phyloP scores from a whole-genome alignment of 192 early-diverging fungal genomes.

The Pilaira anomala region DNA sequence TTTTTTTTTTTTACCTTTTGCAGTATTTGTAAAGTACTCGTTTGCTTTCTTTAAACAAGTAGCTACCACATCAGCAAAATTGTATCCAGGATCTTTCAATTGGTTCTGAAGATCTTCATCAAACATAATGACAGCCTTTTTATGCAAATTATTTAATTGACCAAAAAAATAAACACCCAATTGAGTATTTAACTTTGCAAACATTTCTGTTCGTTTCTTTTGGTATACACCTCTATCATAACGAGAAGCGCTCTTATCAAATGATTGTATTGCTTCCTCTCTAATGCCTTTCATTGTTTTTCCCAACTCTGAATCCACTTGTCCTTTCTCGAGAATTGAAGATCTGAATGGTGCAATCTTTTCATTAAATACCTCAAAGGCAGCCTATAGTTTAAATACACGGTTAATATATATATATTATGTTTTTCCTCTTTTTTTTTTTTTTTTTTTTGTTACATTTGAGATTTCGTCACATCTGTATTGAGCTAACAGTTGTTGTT shows the following conservation, averaged over 20 bases:
- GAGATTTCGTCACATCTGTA: conserved; percentile 98
- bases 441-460: conserved; percentile 43
- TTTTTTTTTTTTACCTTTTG: conserved; percentile 26
- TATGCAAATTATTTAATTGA: conserved; percentile 86
- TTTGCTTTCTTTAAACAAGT: conserved; percentile 41
- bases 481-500: conserved; percentile 96
- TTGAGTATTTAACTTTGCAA: conserved; percentile 70
- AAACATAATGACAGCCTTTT: conserved; percentile 69
- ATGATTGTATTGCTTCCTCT: conserved; percentile 57
- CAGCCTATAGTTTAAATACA: conserved; percentile 35
- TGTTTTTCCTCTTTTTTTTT: too few species aligned
- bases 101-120: conserved; percentile 33
- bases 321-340: conserved; percentile 69
- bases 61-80: conserved; percentile 65
- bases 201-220: conserved; percentile 80
- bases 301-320: conserved; percentile 77
- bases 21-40: conserved; percentile 15
- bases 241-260: conserved; percentile 87
- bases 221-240: conserved; percentile 88
- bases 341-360: conserved; percentile 61
- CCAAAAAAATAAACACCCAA: conserved; percentile 77
- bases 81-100: conserved; percentile 33
- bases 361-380: conserved; percentile 67
- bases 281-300: conserved; percentile 55
- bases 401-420: not conserved